Evolutionary conservation across 495 filamentous ascomycete species (phyloP), one percentile per base, ranked within the genome.

Genomic region (Lepraria neglecta): DNA sequence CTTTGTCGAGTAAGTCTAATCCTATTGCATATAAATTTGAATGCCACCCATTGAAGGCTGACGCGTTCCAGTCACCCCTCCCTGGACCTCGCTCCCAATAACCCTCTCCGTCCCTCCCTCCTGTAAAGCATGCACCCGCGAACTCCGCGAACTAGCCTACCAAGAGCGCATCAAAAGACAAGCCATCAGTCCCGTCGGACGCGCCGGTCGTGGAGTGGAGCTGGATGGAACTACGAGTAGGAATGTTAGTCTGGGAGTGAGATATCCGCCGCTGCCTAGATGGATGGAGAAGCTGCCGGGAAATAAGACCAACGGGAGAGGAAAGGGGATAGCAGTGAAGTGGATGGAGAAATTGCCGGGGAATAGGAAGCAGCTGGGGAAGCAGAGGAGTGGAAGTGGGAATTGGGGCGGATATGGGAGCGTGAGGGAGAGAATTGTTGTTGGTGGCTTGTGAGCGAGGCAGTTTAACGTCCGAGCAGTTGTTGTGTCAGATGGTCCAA

Each of bases 211-310:
- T 17, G 30, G 51, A 1, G 12, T 9, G 51, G 4, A 21, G 14
- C 10, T 12, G 24, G 30, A 30, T n/a, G n/a, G 9, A n/a, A 14
- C 19, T 11, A 51, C 21, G 27, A 62, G 53, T 24, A 14, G 38
- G 9, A 56, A 59, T 1, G 24, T 38, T 4, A 56, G 46, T 24
- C 19, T 48, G 5, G 15, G 40, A n/a, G 42, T 48, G 42, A 38
- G 46, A 15, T 47, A 59, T 47, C 43, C 43, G 30, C 54, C 54
- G 14, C 6, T 64, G 28, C 61, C 61, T 11, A 60, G 55, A 58
- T 63, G 42, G 56, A 62, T 58, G 60, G 53, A 60, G 55, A 54
- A 33, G 38, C 59, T 66, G 47, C 60, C 47, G 35, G 64, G 56
- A 31, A 59, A 60, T 50, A 59, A 46, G 21, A 50, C 17, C 24